Conservation (phyloP, 768 basidiomycete genomes). For the Termitomyces sp. region DNA sequence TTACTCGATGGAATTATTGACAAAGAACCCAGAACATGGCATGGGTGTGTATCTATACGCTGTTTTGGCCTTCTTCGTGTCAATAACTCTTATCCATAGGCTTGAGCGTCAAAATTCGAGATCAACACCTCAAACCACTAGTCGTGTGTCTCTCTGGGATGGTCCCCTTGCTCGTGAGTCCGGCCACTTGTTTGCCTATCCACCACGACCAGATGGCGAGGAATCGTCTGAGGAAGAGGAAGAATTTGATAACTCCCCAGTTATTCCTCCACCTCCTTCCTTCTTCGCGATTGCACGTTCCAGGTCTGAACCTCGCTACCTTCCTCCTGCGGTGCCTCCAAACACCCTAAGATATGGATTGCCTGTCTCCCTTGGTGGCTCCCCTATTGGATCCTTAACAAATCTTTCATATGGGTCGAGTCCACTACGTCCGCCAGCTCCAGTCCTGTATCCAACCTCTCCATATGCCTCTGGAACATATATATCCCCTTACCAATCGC, state of each 20-base stretch:
- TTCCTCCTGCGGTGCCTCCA: constrained; percentile 3
- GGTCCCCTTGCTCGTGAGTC: constrained; percentile 32
- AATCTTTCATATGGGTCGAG: constrained; percentile 6
- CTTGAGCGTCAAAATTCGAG: constrained; percentile 27
- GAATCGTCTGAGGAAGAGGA: constrained; percentile 22
- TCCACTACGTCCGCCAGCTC: background rate
- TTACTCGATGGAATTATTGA: constrained; percentile 30
- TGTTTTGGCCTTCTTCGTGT: background rate
- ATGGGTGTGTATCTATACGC: constrained; percentile 28
- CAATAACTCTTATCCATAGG: constrained; percentile 9
- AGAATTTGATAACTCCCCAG: constrained; percentile 25
- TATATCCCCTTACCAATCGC: constrained; percentile 9
- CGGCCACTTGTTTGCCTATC: constrained; percentile 12
- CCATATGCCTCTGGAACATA: constrained; percentile 11
- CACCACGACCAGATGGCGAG: constrained; percentile 14
- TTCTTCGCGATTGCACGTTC: constrained; percentile 3
- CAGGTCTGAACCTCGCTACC: constrained; percentile 8
- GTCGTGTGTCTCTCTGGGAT: constrained; percentile 34
- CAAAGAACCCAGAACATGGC: constrained; percentile 31
- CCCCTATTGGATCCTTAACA: constrained; percentile 10
- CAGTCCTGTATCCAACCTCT: constrained; percentile 4
- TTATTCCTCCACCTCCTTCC: constrained; percentile 26
- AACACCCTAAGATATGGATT: constrained; percentile 1
- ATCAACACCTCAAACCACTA: constrained; percentile 17
- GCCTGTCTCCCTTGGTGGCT: constrained; percentile 1